phyloP scores from a whole-genome alignment of 768 basidiomycete species.

The Ramaria rubella region DNA sequence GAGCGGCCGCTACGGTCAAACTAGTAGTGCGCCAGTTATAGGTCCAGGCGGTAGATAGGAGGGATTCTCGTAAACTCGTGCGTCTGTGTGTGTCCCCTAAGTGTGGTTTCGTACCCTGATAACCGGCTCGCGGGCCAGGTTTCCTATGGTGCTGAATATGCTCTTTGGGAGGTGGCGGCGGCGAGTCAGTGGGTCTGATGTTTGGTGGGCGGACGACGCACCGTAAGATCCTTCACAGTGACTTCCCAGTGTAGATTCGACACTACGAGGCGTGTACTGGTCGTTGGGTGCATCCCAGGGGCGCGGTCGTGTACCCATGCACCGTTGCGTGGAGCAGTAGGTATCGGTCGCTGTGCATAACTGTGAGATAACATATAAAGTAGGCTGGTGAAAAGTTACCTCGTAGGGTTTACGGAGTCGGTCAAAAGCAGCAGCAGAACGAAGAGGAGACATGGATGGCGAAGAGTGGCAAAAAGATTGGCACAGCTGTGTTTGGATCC shows the following conservation, averaged over 20 bases:
- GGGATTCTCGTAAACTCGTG: conserved; percentile 14
- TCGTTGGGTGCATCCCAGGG: conserved; percentile 36
- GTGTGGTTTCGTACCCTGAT: conserved; percentile 78
- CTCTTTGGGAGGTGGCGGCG: conserved; percentile 38
- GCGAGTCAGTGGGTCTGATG: conserved; percentile 6
- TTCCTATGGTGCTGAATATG: conserved; percentile 90
- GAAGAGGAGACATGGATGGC: conserved; percentile 3
- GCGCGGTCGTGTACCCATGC: conserved; percentile 77
- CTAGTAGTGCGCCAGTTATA: conserved; percentile 41
- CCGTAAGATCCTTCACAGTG: conserved; percentile 80
- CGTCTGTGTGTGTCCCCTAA: conserved; percentile 10
- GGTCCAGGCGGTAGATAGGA: conserved; percentile 31
- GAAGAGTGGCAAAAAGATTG: neutral
- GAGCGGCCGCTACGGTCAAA: conserved; percentile 96
- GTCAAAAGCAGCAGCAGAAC: conserved; percentile 7
- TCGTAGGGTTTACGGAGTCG: conserved; percentile 7
- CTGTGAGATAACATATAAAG: neutral
- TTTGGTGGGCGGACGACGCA: conserved; percentile 34
- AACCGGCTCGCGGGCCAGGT: conserved; percentile 84
- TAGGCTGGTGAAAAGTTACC: neutral
- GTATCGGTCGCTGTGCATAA: conserved; percentile 46
- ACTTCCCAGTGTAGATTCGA: conserved; percentile 91
- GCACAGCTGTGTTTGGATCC: neutral
- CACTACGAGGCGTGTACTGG: conserved; percentile 61
- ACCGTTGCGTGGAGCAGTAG: conserved; percentile 45